These are phyloP conservation scores for Saccharomycopsis guyanensis DNA, from an alignment of 805 yeast genomes.

Conservation along the genomic window DNA sequence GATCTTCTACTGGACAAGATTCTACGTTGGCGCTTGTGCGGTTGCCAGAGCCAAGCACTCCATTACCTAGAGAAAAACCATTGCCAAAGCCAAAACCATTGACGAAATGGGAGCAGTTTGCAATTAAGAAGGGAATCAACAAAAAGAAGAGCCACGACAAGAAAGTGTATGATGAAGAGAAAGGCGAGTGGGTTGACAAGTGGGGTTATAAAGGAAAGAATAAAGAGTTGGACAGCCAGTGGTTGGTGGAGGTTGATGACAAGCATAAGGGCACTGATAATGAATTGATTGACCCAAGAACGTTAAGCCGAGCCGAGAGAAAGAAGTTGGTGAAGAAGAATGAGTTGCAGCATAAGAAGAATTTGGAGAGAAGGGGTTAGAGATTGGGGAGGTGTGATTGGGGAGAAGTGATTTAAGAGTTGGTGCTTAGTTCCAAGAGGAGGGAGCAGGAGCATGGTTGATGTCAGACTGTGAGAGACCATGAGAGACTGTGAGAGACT, in stretches of 20 bases:
- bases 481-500: too few relatives aligned
- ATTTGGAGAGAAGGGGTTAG: slow-evolving; percentile 49
- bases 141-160: slow-evolving; percentile 87
- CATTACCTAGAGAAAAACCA: slow-evolving; percentile 90
- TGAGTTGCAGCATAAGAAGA: slow-evolving; percentile 75
- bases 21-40: slow-evolving; percentile 75
- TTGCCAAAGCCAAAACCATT: slow-evolving; percentile 87
- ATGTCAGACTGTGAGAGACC: too few relatives aligned
- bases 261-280: slow-evolving; percentile 48
- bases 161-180: slow-evolving; percentile 80
- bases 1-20: slow-evolving; percentile 51
- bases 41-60: slow-evolving; percentile 77
- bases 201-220: slow-evolving; percentile 98
- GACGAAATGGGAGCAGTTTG: slow-evolving; percentile 96
- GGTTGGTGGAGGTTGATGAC: slow-evolving; percentile 93
- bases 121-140: slow-evolving; percentile 89
- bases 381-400: neutral
- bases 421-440: too few relatives aligned
- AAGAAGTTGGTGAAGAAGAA: slow-evolving; percentile 80
- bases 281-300: slow-evolving; percentile 82
- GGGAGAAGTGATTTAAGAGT: too few relatives aligned
- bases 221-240: slow-evolving; percentile 78
- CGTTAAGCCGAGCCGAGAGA: slow-evolving; percentile 73
- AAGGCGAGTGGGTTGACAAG: slow-evolving; percentile 93
- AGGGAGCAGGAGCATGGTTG: too few relatives aligned